Conservation (phyloP, 306 rosid species). For the Lupinus albus region DNA sequence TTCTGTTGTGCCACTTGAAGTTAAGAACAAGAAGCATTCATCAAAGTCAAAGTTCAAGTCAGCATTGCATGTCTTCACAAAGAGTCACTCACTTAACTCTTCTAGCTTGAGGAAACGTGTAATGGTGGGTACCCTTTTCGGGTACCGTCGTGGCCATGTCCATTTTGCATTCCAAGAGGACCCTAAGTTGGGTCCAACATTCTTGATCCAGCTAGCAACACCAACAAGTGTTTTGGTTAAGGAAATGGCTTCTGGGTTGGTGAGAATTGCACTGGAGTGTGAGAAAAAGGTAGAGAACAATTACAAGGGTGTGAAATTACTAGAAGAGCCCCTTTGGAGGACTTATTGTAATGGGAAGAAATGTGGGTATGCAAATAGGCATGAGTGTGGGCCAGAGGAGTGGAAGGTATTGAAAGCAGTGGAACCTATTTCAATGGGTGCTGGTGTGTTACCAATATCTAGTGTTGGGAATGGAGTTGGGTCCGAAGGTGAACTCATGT, state of each 20-base stretch:
- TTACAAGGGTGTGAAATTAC: slow-evolving; percentile 35
- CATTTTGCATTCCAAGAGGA: slow-evolving; percentile 75
- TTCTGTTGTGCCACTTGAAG: not conserved
- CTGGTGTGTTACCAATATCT: slow-evolving; percentile 72
- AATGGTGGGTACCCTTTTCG: slow-evolving; percentile 74
- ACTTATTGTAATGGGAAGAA: slow-evolving; percentile 84
- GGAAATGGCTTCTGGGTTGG: slow-evolving; percentile 92
- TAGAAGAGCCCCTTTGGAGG: slow-evolving; percentile 74
- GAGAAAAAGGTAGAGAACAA: slow-evolving; percentile 53
- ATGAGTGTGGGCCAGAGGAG: slow-evolving; percentile 69
- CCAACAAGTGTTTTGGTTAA: slow-evolving; percentile 73
- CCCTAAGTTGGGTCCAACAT: slow-evolving; percentile 54
- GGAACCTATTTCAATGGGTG: slow-evolving; percentile 86
- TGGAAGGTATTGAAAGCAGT: slow-evolving; percentile 78
- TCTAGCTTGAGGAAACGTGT: slow-evolving; percentile 49
- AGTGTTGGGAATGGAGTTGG: slow-evolving; percentile 44
- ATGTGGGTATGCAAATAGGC: slow-evolving; percentile 64
- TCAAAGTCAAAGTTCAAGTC: slow-evolving; percentile 60
- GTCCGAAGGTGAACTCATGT: slow-evolving; percentile 78
- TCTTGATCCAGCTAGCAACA: slow-evolving; percentile 69
- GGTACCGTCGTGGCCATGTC: slow-evolving; percentile 76
- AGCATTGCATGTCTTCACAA: slow-evolving; percentile 50
- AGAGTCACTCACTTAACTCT: slow-evolving; percentile 19
- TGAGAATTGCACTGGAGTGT: slow-evolving; percentile 77
- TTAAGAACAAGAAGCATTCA: slow-evolving; percentile 35